These are phyloP conservation scores for Orbilia oligospora DNA, from an alignment of 2,329 filamentous ascomycete genomes.

Conservation along the genomic window DNA sequence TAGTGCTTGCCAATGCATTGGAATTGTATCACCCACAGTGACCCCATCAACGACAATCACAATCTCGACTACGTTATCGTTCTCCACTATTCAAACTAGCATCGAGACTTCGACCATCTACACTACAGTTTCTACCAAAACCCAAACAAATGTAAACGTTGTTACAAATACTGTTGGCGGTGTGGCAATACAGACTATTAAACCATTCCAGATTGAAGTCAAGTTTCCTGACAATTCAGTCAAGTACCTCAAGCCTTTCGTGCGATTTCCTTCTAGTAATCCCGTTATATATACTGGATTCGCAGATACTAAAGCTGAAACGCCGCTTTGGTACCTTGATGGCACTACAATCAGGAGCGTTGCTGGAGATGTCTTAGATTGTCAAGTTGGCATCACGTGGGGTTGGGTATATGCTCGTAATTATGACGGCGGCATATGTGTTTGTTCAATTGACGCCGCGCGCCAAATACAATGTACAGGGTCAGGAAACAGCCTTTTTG, in stretches of 20 bases:
- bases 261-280: not conserved
- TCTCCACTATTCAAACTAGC: slow-evolving; percentile 22
- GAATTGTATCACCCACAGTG: slow-evolving; percentile 14
- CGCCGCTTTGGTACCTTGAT: slow-evolving; percentile 27
- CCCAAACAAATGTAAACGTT: slow-evolving; percentile 1
- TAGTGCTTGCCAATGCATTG: slow-evolving; percentile 34
- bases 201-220: slow-evolving; percentile 39
- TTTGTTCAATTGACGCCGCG: slow-evolving; percentile 11
- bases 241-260: slow-evolving; percentile 26
- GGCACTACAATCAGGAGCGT: slow-evolving; percentile 16
- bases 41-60: slow-evolving; percentile 41
- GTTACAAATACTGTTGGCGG: slow-evolving; percentile 27
- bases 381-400: slow-evolving; percentile 9
- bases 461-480: not conserved
- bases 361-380: not conserved
- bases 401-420: slow-evolving; percentile 16
- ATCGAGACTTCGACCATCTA: slow-evolving; percentile 12
- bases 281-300: slow-evolving; percentile 10
- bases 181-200: slow-evolving; percentile 21
- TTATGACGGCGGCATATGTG: not conserved
- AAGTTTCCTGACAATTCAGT: not conserved
- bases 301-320: not conserved
- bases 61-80: slow-evolving; percentile 32
- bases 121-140: slow-evolving; percentile 25
- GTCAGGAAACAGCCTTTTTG: slow-evolving; percentile 11